Percentiles rank a stretch among this genome's conserved stretches.
phyloP scores from a whole-genome alignment of 345 rosid species.

The Hibiscus syriacus region DNA sequence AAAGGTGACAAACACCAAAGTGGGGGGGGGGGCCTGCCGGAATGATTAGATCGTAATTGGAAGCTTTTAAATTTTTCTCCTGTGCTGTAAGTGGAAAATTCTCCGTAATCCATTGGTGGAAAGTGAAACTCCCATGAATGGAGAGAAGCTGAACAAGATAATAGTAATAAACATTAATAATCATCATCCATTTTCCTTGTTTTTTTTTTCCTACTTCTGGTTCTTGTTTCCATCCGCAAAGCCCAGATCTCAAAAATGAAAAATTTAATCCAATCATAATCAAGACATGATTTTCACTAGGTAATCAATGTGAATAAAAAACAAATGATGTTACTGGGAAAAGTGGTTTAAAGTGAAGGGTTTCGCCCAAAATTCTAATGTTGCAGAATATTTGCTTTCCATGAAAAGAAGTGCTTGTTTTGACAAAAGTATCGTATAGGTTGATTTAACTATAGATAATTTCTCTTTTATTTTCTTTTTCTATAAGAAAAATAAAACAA shows the following conservation, averaged over 20 bases:
- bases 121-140: constrained; percentile 21
- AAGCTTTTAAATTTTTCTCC: not conserved
- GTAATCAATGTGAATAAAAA: not conserved
- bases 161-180: constrained; percentile 12
- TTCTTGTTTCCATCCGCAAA: not conserved
- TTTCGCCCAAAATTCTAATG: not conserved
- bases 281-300: not conserved
- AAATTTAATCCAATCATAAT: not conserved
- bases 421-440: not conserved
- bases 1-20: constrained; percentile 20
- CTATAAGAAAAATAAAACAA: too few species aligned
- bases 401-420: not conserved
- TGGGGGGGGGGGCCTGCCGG: constrained; percentile 32
- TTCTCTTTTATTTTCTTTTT: too few species aligned
- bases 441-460: too few species aligned
- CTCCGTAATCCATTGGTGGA: constrained; percentile 13
- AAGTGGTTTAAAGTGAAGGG: not conserved
- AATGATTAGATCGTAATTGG: constrained; percentile 42
- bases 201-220: too few species aligned
- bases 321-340: not conserved
- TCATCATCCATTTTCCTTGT: constrained; percentile 6
- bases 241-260: not conserved
- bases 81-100: constrained; percentile 22
- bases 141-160: constrained; percentile 1
- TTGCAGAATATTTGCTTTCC: not conserved